A percentile compares a stretch with the other conserved stretches of the same genome.
Evolutionary conservation across 1,284 basidiomycete species (phyloP).

Genomic region (Meira miltonrushii): DNA sequence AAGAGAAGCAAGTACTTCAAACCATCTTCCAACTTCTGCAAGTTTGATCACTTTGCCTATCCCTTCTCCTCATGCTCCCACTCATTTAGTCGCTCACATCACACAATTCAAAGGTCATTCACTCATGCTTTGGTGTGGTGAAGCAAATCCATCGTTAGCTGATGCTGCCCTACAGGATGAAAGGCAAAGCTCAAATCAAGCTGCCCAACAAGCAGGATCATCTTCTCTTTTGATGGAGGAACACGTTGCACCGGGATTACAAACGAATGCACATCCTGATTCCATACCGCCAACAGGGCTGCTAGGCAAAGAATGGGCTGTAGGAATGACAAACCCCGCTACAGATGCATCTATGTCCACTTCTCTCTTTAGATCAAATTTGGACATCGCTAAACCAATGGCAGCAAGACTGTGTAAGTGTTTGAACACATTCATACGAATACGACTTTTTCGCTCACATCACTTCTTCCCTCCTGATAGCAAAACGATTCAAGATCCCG

Average conservation of each 20-base stretch:
- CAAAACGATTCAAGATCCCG: background rate
- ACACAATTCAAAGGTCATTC: slow-evolving; percentile 1
- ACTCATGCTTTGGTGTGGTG: background rate
- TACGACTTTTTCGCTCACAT: background rate
- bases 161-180: background rate
- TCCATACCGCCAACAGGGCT: background rate
- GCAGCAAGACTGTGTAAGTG: slow-evolving; percentile 3
- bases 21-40: background rate
- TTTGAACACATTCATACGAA: background rate
- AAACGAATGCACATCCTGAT: background rate
- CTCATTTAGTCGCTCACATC: background rate
- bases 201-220: background rate
- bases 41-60: background rate
- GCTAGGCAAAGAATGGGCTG: background rate
- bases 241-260: background rate
- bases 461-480: background rate
- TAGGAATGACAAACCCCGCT: background rate
- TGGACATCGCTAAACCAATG: background rate
- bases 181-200: background rate
- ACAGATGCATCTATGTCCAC: background rate
- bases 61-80: background rate
- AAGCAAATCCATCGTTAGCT: too few relatives aligned
- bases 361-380: background rate
- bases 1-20: background rate
- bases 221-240: slow-evolving; percentile 4